These are phyloP conservation scores for Kuraishia molischiana DNA, from an alignment of 805 yeast genomes.

Conservation along the genomic window DNA sequence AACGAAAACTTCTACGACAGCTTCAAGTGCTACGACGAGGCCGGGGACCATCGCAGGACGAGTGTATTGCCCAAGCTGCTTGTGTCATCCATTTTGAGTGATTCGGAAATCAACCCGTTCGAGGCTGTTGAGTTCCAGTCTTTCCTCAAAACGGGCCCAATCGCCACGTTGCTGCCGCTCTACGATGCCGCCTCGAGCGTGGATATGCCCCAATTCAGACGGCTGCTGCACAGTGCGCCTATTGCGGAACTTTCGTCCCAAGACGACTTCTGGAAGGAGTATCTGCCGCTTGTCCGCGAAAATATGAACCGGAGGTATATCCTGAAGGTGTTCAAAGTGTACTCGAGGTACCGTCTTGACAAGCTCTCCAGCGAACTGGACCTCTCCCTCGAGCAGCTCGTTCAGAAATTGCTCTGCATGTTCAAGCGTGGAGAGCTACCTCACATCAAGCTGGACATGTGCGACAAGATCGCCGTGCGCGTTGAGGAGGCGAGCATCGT, in stretches of 20 bases:
- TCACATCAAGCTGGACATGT: slow-evolving; percentile 15
- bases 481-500: neutral
- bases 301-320: slow-evolving; percentile 15
- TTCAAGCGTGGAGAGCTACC: slow-evolving; percentile 14
- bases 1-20: slow-evolving; percentile 37
- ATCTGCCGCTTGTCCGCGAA: slow-evolving; percentile 15
- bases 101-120: slow-evolving; percentile 59
- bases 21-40: slow-evolving; percentile 37
- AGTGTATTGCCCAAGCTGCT: slow-evolving; percentile 52
- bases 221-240: slow-evolving; percentile 5
- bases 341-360: slow-evolving; percentile 12
- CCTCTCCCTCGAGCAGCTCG: slow-evolving; percentile 10
- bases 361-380: slow-evolving; percentile 11
- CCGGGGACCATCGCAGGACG: slow-evolving; percentile 53
- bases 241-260: neutral
- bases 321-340: slow-evolving; percentile 10
- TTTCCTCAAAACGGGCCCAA: slow-evolving; percentile 11
- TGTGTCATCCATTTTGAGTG: slow-evolving; percentile 51
- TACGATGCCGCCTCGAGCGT: slow-evolving; percentile 15
- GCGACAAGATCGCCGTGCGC: slow-evolving; percentile 8
- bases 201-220: slow-evolving; percentile 14
- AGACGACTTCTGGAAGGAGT: slow-evolving; percentile 11
- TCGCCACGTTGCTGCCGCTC: slow-evolving; percentile 14
- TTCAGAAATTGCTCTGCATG: slow-evolving; percentile 14
- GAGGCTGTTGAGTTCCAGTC: slow-evolving; percentile 58